Percentiles rank a stretch among this genome's conserved stretches.
Conservation (phyloP, 2,329 filamentous ascomycete species). For the Cercospora sojina region DNA sequence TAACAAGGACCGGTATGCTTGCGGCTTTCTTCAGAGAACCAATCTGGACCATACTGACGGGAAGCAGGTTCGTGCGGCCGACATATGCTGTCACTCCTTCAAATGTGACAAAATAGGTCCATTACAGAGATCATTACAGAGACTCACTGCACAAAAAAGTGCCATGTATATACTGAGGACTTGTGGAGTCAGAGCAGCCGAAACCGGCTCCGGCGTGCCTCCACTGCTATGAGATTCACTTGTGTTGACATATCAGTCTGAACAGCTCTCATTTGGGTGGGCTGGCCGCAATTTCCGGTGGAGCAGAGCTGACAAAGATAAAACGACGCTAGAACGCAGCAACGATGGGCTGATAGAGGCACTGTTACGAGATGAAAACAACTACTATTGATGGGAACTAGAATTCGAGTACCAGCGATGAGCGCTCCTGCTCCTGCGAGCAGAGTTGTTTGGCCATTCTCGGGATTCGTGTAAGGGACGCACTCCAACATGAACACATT, state of each 20-base stretch:
- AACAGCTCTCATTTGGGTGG: neutral
- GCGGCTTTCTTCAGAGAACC: neutral
- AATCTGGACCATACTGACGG: constrained; percentile 11
- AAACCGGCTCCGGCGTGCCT: neutral
- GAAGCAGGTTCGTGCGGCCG: constrained; percentile 71
- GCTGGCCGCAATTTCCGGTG: neutral
- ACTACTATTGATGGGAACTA: too few relatives aligned
- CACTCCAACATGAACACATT: neutral
- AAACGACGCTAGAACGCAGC: neutral
- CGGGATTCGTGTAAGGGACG: neutral
- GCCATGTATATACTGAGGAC: constrained; percentile 15
- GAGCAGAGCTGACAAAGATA: neutral
- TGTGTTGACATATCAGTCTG: neutral
- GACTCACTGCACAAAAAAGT: neutral
- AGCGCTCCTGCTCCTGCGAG: neutral
- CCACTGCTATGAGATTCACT: neutral
- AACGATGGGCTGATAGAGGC: neutral
- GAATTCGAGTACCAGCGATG: neutral
- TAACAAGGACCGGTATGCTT: constrained; percentile 76
- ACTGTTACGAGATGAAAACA: too few relatives aligned
- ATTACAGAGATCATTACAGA: neutral
- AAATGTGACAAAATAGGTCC: constrained; percentile 55
- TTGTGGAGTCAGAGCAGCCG: neutral
- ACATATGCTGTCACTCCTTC: constrained; percentile 72
- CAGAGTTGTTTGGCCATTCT: neutral